A percentile compares a stretch with the other conserved stretches of the same genome.
Evolutionary conservation across 768 basidiomycete species (phyloP).

Genomic region (Amylocystis lapponica): DNA sequence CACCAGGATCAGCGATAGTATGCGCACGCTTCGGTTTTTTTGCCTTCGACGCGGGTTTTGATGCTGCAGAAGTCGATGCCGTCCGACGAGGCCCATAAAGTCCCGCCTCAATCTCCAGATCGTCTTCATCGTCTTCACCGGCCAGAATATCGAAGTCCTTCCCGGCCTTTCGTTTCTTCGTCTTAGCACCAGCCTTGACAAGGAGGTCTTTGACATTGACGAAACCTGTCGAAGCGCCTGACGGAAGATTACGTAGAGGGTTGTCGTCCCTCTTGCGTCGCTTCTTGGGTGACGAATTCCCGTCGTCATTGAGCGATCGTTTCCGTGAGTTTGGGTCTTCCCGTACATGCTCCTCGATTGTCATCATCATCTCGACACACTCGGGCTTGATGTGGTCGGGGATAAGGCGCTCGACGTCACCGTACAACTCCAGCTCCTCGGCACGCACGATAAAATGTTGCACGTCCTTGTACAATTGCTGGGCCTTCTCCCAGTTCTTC

Average conservation of each 20-base stretch:
- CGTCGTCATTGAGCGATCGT: constrained; percentile 22
- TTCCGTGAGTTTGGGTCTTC: constrained; percentile 32
- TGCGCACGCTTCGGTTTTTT: constrained; percentile 37
- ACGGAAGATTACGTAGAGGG: constrained; percentile 63
- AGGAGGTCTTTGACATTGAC: constrained; percentile 61
- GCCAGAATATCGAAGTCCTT: constrained; percentile 43
- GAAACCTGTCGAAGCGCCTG: constrained; percentile 67
- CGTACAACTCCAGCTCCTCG: constrained; percentile 84
- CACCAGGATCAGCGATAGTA: constrained; percentile 17
- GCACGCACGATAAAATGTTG: constrained; percentile 85
- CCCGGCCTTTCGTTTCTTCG: constrained; percentile 38
- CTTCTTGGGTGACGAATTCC: constrained; percentile 28
- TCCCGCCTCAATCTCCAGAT: constrained; percentile 60
- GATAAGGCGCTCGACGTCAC: constrained; percentile 84
- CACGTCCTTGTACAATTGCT: constrained; percentile 80
- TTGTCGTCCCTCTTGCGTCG: constrained; percentile 74
- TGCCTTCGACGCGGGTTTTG: constrained; percentile 24
- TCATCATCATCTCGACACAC: constrained; percentile 77
- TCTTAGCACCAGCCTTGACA: constrained; percentile 39
- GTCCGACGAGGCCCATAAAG: constrained; percentile 45
- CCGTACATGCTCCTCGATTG: constrained; percentile 65
- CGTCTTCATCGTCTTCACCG: constrained; percentile 62
- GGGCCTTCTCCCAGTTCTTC: constrained; percentile 81
- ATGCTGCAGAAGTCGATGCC: constrained; percentile 37
- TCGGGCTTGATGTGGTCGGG: constrained; percentile 73